Conservation (phyloP, 208 protist species). For the Herpetomonas tarakana region DNA sequence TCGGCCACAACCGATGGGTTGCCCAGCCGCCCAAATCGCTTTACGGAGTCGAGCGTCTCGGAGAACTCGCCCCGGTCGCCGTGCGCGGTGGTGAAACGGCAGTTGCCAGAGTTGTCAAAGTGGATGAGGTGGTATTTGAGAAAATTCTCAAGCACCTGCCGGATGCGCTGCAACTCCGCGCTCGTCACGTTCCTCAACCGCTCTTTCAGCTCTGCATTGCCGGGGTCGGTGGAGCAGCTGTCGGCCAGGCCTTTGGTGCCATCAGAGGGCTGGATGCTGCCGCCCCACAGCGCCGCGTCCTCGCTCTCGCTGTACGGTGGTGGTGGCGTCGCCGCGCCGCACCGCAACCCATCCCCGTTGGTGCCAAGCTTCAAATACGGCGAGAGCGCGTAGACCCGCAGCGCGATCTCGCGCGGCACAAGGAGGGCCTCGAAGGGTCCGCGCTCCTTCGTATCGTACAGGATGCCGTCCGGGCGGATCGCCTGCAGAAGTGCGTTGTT, state of each 20-base stretch:
- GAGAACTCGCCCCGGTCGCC: slow-evolving; percentile 68
- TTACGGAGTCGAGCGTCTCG: slow-evolving; percentile 49
- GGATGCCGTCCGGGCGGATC: slow-evolving; percentile 42
- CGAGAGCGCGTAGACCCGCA: slow-evolving; percentile 21
- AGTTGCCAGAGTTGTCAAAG: slow-evolving; percentile 40
- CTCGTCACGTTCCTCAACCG: neutral
- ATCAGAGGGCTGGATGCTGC: neutral
- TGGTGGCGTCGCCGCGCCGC: neutral
- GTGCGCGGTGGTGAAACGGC: slow-evolving; percentile 49
- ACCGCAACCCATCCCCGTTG: neutral
- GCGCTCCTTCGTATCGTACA: slow-evolving; percentile 19
- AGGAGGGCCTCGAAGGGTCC: slow-evolving; percentile 48
- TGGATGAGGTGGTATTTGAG: slow-evolving; percentile 61
- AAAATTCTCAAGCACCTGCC: slow-evolving; percentile 30
- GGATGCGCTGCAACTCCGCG: slow-evolving; percentile 12
- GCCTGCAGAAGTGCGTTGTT: slow-evolving; percentile 45
- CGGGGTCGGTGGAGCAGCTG: neutral
- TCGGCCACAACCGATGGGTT: slow-evolving; percentile 37
- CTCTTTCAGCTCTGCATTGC: neutral
- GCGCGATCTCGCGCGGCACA: slow-evolving; percentile 41
- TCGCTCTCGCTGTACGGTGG: slow-evolving; percentile 12
- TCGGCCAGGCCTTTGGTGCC: neutral
- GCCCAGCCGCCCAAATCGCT: slow-evolving; percentile 37
- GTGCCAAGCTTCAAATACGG: slow-evolving; percentile 22
- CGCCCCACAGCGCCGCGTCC: neutral